These are phyloP conservation scores for Morella rubra DNA, from an alignment of 306 rosid species.

Conservation along the genomic window DNA sequence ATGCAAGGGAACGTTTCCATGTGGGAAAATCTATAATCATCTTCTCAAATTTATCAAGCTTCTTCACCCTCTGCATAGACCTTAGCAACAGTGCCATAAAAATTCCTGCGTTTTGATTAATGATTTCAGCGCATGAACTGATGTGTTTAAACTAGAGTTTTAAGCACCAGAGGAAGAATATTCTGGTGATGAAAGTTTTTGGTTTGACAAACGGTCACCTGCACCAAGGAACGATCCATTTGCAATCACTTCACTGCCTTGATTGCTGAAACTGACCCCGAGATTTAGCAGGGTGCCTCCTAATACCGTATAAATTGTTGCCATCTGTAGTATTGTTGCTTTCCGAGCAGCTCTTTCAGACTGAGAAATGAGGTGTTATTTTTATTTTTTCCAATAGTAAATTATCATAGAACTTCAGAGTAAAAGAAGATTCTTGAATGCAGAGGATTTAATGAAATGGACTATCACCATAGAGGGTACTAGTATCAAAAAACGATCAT, in stretches of 20 bases:
- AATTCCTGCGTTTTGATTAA: constrained; percentile 54
- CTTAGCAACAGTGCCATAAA: constrained; percentile 54
- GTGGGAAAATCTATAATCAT: constrained; percentile 54
- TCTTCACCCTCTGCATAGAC: constrained; percentile 71
- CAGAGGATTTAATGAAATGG: not conserved
- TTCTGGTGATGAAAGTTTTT: constrained; percentile 4
- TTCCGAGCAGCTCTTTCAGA: constrained; percentile 92
- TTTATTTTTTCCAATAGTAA: constrained; percentile 2
- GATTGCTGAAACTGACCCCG: constrained; percentile 71
- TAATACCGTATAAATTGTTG: constrained; percentile 69
- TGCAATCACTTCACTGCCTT: constrained; percentile 67
- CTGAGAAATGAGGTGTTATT: constrained; percentile 36
- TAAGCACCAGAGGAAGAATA: constrained; percentile 3
- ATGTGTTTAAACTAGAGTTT: not conserved
- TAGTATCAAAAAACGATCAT: not conserved
- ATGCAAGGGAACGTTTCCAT: constrained; percentile 24
- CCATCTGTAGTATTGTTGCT: constrained; percentile 85
- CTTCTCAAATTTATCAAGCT: constrained; percentile 75
- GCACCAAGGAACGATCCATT: constrained; percentile 86
- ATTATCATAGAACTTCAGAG: not conserved
- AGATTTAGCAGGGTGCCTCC: constrained; percentile 84
- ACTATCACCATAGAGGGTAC: not conserved
- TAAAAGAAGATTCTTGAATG: not conserved
- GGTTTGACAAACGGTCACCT: constrained; percentile 42
- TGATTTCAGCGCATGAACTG: constrained; percentile 9